Conservation (phyloP, 2,329 filamentous ascomycete species). For the Coccinonectria pachysandricola region DNA sequence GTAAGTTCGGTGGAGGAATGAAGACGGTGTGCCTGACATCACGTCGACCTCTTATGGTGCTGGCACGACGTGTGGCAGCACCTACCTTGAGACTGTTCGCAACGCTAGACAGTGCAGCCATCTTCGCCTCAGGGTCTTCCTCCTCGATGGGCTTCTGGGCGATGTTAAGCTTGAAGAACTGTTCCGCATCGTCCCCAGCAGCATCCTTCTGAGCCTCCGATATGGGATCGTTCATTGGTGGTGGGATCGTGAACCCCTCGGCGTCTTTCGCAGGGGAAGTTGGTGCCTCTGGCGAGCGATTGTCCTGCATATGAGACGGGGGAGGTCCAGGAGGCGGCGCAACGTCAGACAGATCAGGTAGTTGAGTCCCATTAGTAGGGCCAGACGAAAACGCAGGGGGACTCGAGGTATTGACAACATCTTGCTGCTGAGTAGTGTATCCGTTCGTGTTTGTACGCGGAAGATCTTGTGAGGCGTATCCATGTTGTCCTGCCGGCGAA, state of each 20-base stretch:
- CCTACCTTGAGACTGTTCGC: constrained; percentile 60
- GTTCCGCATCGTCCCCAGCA: constrained; percentile 46
- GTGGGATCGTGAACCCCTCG: constrained; percentile 68
- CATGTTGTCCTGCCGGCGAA: constrained; percentile 19
- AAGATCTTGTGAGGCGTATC: constrained; percentile 17
- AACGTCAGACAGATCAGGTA: constrained; percentile 39
- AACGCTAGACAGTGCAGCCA: constrained; percentile 65
- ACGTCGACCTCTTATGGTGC: constrained; percentile 76
- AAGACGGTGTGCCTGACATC: constrained; percentile 91
- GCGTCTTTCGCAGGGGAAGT: constrained; percentile 47
- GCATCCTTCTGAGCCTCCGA: constrained; percentile 61
- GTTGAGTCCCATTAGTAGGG: constrained; percentile 37
- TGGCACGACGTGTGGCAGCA: constrained; percentile 56
- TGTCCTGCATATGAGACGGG: constrained; percentile 29
- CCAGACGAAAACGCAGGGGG: constrained; percentile 20
- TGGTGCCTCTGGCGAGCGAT: too few species aligned
- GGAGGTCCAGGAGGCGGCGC: constrained; percentile 42
- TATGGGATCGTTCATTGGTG: constrained; percentile 52
- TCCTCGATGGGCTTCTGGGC: constrained; percentile 68
- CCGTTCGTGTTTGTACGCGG: constrained; percentile 38
- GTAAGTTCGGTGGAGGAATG: constrained; percentile 41
- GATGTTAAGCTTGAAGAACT: constrained; percentile 71
- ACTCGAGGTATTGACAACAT: constrained; percentile 21
- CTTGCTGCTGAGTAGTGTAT: constrained; percentile 23
- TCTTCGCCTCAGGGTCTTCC: constrained; percentile 63